Conservation (phyloP, 2,329 filamentous ascomycete genomes). For the Pestalotiopsis fici region DNA sequence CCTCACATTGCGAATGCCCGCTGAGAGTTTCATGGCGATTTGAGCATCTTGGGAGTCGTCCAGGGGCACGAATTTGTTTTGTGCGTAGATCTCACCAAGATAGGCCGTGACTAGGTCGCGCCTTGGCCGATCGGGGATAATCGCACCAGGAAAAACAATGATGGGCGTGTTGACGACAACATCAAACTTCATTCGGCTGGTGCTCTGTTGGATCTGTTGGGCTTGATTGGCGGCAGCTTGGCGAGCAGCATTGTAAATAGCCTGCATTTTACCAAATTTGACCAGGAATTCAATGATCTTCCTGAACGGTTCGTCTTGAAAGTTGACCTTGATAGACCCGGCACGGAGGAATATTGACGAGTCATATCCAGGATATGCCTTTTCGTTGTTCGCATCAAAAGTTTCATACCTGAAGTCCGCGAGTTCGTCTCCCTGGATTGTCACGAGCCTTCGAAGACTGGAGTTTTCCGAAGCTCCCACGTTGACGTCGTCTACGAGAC, state of each 20-base stretch:
- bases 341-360: conserved; percentile 88
- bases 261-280: conserved; percentile 99
- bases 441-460: conserved; percentile 81
- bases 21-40: conserved; percentile 84
- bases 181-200: conserved; percentile 90
- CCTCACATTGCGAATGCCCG: conserved; percentile 89
- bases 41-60: conserved; percentile 74
- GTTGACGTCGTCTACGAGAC: conserved; percentile 90
- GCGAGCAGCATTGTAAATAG: conserved; percentile 94
- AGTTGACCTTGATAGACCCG: conserved; percentile 95
- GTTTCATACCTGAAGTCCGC: conserved; percentile 98
- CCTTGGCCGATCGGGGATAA: conserved; percentile 67
- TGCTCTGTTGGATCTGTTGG: conserved; percentile 87
- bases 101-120: conserved; percentile 90
- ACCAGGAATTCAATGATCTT: conserved; percentile 98
- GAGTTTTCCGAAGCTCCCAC: conserved; percentile 82
- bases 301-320: conserved; percentile 93
- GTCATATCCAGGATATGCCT: conserved; percentile 90
- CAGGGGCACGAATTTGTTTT: conserved; percentile 86
- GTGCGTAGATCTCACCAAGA: conserved; percentile 94
- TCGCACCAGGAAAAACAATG: conserved; percentile 84
- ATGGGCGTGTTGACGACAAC: conserved; percentile 94
- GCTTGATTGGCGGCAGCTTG: conserved; percentile 94
- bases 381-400: conserved; percentile 71
- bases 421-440: conserved; percentile 92